Evolutionary conservation across 208 protist species (phyloP).

Genomic region (Leishmania gerbilli): DNA sequence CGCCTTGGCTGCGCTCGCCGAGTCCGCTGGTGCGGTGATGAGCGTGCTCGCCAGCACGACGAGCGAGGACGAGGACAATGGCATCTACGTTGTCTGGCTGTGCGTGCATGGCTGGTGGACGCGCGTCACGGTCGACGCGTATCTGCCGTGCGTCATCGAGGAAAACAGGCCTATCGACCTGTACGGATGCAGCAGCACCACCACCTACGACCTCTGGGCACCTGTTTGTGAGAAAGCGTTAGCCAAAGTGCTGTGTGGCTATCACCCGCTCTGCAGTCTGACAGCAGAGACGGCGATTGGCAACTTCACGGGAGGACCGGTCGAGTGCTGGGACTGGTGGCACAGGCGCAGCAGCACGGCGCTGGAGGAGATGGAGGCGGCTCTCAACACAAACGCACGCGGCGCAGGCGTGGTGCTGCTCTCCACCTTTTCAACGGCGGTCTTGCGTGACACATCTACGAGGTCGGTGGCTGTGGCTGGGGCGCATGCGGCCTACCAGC

Average conservation of each 20-base stretch:
- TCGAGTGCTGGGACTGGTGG: constrained; percentile 76
- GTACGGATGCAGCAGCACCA: constrained; percentile 40
- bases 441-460: neutral
- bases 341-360: constrained; percentile 24
- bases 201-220: constrained; percentile 65
- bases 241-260: constrained; percentile 68
- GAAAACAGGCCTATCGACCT: constrained; percentile 4
- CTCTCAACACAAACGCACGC: constrained; percentile 45
- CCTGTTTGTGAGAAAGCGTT: constrained; percentile 79
- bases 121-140: constrained; percentile 51
- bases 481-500: constrained; percentile 11
- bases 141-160: constrained; percentile 55
- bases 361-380: constrained; percentile 54
- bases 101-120: constrained; percentile 61
- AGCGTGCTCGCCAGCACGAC: constrained; percentile 57
- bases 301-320: constrained; percentile 66
- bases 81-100: constrained; percentile 54
- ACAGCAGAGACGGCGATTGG: constrained; percentile 32
- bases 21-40: constrained; percentile 51
- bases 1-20: constrained; percentile 61
- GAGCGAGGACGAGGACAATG: constrained; percentile 36
- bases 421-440: constrained; percentile 26
- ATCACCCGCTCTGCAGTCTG: constrained; percentile 37
- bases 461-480: neutral
- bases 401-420: constrained; percentile 59